A percentile compares a stretch with the other conserved stretches of the same genome.
Evolutionary conservation across 108 stramenopile species (phyloP).

Genomic region (Fragilaria crotonensis): DNA sequence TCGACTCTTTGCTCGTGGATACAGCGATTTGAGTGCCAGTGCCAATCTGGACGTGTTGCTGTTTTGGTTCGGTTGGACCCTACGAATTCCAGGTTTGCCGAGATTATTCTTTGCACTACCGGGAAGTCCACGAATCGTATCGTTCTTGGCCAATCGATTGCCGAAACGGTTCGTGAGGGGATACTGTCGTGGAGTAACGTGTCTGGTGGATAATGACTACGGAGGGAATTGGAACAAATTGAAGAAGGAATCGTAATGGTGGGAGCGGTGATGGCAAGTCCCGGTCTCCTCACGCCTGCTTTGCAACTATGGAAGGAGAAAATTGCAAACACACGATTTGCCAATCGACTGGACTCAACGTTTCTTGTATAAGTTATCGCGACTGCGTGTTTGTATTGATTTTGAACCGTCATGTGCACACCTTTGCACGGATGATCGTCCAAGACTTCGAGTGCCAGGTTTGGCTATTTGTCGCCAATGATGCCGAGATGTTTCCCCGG

Average conservation of each 20-base stretch:
- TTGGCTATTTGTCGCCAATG: too few relatives aligned
- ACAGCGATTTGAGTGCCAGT: slow-evolving; percentile 43
- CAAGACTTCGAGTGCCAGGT: too few relatives aligned
- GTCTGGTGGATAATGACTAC: slow-evolving; percentile 52
- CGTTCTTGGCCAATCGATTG: slow-evolving; percentile 54
- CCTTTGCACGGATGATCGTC: too few relatives aligned
- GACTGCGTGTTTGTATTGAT: too few relatives aligned
- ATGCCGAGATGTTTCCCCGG: too few relatives aligned
- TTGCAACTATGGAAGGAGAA: too few relatives aligned
- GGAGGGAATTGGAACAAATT: slow-evolving; percentile 49
- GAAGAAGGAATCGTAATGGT: slow-evolving; percentile 14
- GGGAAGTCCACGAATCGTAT: slow-evolving; percentile 36
- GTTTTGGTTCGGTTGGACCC: slow-evolving; percentile 68
- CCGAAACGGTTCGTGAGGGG: slow-evolving; percentile 59
- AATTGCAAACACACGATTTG: too few relatives aligned
- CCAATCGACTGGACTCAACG: too few relatives aligned
- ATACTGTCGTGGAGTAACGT: slow-evolving; percentile 37
- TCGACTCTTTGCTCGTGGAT: slow-evolving; percentile 49
- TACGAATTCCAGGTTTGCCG: slow-evolving; percentile 49
- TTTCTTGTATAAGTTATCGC: too few relatives aligned
- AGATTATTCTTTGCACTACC: slow-evolving; percentile 50
- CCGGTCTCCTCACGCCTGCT: too few relatives aligned
- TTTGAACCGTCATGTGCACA: too few relatives aligned
- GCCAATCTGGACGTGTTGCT: slow-evolving; percentile 69
- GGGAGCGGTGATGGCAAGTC: too few relatives aligned